Base-by-base conservation (phyloP, 2,329 filamentous ascomycete genomes). In the Incumbomyces delicatus region DNA sequence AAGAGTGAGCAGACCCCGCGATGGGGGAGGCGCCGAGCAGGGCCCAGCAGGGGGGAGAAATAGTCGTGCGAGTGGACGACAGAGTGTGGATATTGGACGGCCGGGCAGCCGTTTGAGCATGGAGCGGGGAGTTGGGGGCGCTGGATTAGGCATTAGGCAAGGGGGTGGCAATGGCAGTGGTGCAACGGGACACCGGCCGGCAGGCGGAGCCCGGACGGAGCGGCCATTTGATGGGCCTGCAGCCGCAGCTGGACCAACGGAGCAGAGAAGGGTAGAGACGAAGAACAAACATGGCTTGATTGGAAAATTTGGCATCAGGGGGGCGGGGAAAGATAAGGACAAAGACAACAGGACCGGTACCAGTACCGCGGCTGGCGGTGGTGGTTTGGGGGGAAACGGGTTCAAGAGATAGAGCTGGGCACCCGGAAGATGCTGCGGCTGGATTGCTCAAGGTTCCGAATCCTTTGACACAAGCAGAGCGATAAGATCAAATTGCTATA, bases 251-350 rank as follows among this genome's bases (percentile, higher is more conserved):
- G 41, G 43, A 3, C 43, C 12, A 8, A 48, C 44, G 8, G 47
- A 42, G 2, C 44, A 47, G 11, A 44, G 30, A n/a, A 50, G 48
- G 35, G 13, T 31, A 22, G 36, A 42, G 16, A 50, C 54, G 33
- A 56, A 55, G 50, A 51, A 53, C 35, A 53, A 53, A 18, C 45
- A 55, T 30, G 52, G 51, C 14, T 49, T 58, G 10, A 50, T 49
- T 12, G 52, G 54, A 2, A 48, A 49, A 1, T 53, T 57, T 44
- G 54, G 53, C 3, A 81, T 81, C 38, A 78, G 80, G 36, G 78
- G 78, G 46, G 36, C 44, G 2, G 50, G 45, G 36, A 44, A 42
- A 32, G 55, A 55, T 44, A 46, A 53, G 17, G 55, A 57, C 12
- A 55, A 50, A 49, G 39, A 44, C 10, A 56, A 54, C 29, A 27